These are phyloP conservation scores for Cutaneotrichosporon dermatis DNA, from an alignment of 1,284 basidiomycete genomes.

Conservation along the genomic window DNA sequence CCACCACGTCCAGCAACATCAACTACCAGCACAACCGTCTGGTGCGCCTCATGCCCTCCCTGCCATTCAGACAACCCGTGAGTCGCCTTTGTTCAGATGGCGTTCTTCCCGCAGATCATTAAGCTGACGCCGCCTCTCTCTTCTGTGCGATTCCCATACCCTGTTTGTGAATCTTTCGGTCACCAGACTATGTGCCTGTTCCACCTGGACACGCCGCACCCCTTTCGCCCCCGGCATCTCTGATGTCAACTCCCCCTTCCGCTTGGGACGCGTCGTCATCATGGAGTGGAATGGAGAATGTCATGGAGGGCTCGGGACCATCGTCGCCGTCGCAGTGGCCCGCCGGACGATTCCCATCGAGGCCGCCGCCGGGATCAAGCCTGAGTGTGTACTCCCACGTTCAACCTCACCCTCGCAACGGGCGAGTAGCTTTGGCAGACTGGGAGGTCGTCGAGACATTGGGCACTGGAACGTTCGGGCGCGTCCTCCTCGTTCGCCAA, in stretches of 20 bases:
- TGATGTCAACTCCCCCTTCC: conserved; percentile 37
- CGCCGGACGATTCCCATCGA: conserved; percentile 4
- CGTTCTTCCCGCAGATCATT: not conserved
- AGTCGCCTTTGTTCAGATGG: not conserved
- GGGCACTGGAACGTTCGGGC: conserved; percentile 49
- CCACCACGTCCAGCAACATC: not conserved
- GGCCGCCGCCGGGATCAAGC: not conserved
- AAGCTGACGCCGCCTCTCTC: not conserved
- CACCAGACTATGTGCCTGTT: conserved; percentile 18
- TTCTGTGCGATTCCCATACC: not conserved
- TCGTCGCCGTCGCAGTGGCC: conserved; percentile 9
- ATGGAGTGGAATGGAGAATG: conserved; percentile 26
- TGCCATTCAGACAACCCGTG: conserved; percentile 5
- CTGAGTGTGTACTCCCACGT: not conserved
- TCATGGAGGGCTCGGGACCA: conserved; percentile 13
- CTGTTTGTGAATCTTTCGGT: not conserved
- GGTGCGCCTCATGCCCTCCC: not conserved
- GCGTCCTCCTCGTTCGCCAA: conserved; percentile 49
- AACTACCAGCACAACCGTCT: conserved; percentile 9
- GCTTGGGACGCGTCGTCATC: conserved; percentile 30
- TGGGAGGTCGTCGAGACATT: conserved; percentile 51
- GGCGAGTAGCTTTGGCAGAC: conserved; percentile 38
- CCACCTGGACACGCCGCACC: conserved; percentile 23
- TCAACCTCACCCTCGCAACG: conserved; percentile 7
- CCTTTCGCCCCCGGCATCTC: conserved; percentile 38